Base-by-base conservation (phyloP, 2,329 filamentous ascomycete genomes). In the Phaeophleospora eucalypticola region DNA sequence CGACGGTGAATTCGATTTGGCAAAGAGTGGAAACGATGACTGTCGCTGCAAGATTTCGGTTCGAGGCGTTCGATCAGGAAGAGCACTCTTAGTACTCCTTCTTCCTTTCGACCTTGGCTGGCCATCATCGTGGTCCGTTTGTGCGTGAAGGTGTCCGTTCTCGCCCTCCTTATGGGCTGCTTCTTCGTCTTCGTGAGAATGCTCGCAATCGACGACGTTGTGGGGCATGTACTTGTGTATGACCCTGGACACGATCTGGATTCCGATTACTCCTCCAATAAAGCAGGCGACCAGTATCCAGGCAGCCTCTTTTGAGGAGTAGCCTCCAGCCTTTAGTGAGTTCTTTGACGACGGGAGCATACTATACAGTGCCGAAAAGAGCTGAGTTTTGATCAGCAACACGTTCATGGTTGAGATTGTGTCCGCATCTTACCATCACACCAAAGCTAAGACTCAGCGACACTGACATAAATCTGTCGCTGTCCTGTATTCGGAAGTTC, bases 401-500 rank as follows among this genome's bases (percentile, higher is more conserved):
- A 39, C 36, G 18, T 32, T 36, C 4, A 29, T 38, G 6, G 10
- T 24, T 19, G 4, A 12, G n/a, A n/a, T 21, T 2, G 37, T 32
- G 24, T 29, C 24, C 17, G 21, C 27, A 21, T 64, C 80, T 56
- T 68, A 95, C 90, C 89, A 98, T 95, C 37, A 97, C 90, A 36
- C 93, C 91, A 58, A 95, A 95, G 65, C 89, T 96, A 54, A 98
- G 71, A 68, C 90, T 95, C 51, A 97, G 71, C 0, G 91, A 96
- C 17, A 83, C 82, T 1, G 90, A 90, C 3, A 96, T 76, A 65
- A 98, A 98, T 17, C 76, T 76, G 71, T 87, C 91, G 70, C 87
- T 96, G 53, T 95, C 86, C 63, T 94, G 82, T 57, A 98, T 94
- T 58, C 82, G 81, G 67, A 97, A 98, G 64, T 83, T 77, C 59